Evolutionary conservation across 345 rosid species (phyloP), one percentile per base, ranked within the genome.

Genomic region (Euclidium syriacum): DNA sequence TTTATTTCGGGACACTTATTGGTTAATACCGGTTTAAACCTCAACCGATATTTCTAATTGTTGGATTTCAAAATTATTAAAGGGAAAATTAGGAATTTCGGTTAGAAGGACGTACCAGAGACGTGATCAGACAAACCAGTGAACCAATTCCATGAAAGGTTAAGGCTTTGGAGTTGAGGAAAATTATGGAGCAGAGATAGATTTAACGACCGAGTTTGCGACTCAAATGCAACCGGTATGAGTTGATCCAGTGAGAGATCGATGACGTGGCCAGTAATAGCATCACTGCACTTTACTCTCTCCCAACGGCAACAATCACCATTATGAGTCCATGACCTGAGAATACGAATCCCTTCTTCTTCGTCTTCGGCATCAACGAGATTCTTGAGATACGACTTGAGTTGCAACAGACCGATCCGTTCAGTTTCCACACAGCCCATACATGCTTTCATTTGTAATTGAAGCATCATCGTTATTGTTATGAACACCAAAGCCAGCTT

Each of bases 261-360:
- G 4, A 46, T 2, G 36, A 66, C 49, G 24, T 47, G 64, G 15
- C 49, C 49, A 25, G 2, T 4, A 20, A 6, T 14, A 33, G 24
- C 19, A 1, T 24, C 54, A 44, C 40, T 48, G 9, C 71, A 67
- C 5, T 47, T 67, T 2, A 67, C 57, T 57, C 64, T 57, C 50
- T 67, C 71, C 71, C 71, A 67, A n/a, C 4, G 17, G 32, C 71
- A 67, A 14, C 71, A 67, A 8, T 67, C 64, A 27, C 40, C 53
- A 4, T 46, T 2, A 67, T 2, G 39, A 46, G 17, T 57, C 71
- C 71, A 67, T 24, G 64, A 67, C 27, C 35, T 26, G 29, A 57
- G 64, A 67, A 56, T 17, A 26, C 49, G 26, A 12, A 4, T 23
- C 30, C 41, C 47, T 36, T 36, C 38, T 7, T 15, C 30, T 3